These are phyloP conservation scores for Iodosphaeria phyllophila DNA, from an alignment of 2,329 filamentous ascomycete species.

Conservation along the genomic window DNA sequence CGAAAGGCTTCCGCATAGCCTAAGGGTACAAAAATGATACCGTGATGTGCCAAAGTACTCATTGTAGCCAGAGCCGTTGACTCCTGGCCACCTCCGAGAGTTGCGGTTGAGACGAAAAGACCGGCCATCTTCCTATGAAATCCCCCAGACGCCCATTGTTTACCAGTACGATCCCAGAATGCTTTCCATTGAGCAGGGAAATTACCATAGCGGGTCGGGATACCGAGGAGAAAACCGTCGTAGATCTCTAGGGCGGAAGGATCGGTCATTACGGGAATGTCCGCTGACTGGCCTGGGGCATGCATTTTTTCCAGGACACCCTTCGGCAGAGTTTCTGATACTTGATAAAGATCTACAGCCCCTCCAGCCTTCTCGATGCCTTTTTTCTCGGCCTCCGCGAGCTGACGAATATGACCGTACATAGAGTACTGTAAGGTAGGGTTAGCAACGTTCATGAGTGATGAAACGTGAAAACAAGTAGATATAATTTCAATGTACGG, in stretches of 20 bases:
- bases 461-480: constrained; percentile 2
- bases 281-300: constrained; percentile 56
- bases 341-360: constrained; percentile 64
- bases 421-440: constrained; percentile 55
- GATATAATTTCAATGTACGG: constrained; percentile 3
- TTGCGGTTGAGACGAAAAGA: constrained; percentile 76
- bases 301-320: constrained; percentile 85
- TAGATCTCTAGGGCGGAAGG: constrained; percentile 47
- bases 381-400: constrained; percentile 79
- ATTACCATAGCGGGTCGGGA: constrained; percentile 92
- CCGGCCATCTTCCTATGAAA: constrained; percentile 82
- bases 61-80: constrained; percentile 63
- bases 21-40: constrained; percentile 88
- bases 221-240: constrained; percentile 82
- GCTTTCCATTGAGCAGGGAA: constrained; percentile 92
- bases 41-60: constrained; percentile 81
- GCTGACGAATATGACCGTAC: constrained; percentile 73
- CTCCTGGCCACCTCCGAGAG: constrained; percentile 81
- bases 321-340: constrained; percentile 69
- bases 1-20: constrained; percentile 71
- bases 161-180: constrained; percentile 82
- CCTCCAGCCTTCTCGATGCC: constrained; percentile 83
- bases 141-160: constrained; percentile 61
- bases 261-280: constrained; percentile 43
- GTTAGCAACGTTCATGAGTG: constrained; percentile 2